Base-by-base conservation (phyloP, 2,329 filamentous ascomycete genomes). In the Trichoderma cornu-damae region DNA sequence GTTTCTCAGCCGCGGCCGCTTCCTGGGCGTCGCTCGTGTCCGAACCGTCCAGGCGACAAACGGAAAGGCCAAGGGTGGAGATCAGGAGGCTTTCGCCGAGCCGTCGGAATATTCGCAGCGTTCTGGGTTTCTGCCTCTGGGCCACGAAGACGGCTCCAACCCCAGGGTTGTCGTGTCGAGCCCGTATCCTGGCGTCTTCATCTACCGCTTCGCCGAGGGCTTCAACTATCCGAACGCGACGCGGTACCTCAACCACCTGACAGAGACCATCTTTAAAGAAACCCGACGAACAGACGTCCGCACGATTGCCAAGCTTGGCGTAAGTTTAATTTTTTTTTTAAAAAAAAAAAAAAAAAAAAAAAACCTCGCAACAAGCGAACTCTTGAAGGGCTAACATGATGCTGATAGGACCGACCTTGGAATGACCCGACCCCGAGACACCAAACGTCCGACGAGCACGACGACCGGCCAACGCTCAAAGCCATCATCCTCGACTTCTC, bases 11-110 rank as follows among this genome's bases (percentile, higher is more conserved):
- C 82, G 81, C 35, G 91, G 91, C 12, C 82, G 86, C 32, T 89
- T 95, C 74, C 79, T 96, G 2, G 91, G 91, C 28, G 81, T 83
- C 55, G 88, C 92, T 48, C 86, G 85, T 59, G 85, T 97, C 16
- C 90, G 94, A 69, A 96, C 91, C 0, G 85, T 96, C 76, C 91
- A 46, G 87, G 87, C 54, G 71, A 86, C 50, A 54, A 75, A 42
- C 5, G 32, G 24, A 6, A 6, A 16, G 2, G 62, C 69, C 14
- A 64, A 71, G 9, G 81, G 46, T 16, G 34, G 77, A 49, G 59
- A 61, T 24, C 24, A 30, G 30, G 57, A 62, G 43, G 53, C 44
- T 9, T 70, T 72, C 11, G 62, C 73, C 8, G 76, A 77, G 43
- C 79, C 82, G 63, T 83, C 83, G 59, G 68, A 68, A 18, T 63